Base-by-base conservation (phyloP, 257 asterid species). In the Orobanche coerulescens region DNA sequence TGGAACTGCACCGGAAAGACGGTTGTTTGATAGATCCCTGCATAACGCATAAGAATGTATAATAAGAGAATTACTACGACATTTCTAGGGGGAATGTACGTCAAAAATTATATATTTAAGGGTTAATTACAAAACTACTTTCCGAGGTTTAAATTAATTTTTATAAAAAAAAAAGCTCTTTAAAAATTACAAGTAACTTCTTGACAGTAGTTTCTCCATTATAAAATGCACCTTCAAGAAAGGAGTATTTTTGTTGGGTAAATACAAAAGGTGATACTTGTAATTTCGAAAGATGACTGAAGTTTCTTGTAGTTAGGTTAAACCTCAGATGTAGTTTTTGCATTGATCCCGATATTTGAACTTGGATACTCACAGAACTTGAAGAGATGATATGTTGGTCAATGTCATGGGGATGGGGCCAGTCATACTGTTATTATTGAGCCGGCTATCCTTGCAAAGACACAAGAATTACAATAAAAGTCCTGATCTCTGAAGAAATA, bases 1-100 rank as follows among this genome's bases (percentile, higher is more conserved):
- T 4, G 98, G 98, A 78, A 91, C 98, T 24, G 77, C 75, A 71
- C 98, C 98, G 4, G 95, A 79, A 43, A 91, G 96, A 36, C 46
- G 83, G 65, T 91, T 91, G 82, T 91, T 91, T 10, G 98, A 88
- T 51, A 91, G 75, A 80, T 91, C 98, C 81, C 98, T 91, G 89
- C 58, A 78, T 19, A 58, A 63, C 88, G 89, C 58, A 78, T 19
- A 58, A 63, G 30, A 67, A 58, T 20, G 44, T n/a, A 33, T 42
- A 10, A 49, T 24, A 19, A 53, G 48, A 72, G 23, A 15, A 48
- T 57, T 58, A 53, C 49, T 26, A 18, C 5, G 47, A 28, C 14
- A 47, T 30, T 48, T 53, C 52, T 30, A 40, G 30, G 49, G 2
- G 20, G 48, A 62, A 16, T 24, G 25, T 23, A 53, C 52, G 25